Evolutionary conservation across 108 stramenopile genomes (phyloP).

Genomic region (Stephanodiscus minutulus): DNA sequence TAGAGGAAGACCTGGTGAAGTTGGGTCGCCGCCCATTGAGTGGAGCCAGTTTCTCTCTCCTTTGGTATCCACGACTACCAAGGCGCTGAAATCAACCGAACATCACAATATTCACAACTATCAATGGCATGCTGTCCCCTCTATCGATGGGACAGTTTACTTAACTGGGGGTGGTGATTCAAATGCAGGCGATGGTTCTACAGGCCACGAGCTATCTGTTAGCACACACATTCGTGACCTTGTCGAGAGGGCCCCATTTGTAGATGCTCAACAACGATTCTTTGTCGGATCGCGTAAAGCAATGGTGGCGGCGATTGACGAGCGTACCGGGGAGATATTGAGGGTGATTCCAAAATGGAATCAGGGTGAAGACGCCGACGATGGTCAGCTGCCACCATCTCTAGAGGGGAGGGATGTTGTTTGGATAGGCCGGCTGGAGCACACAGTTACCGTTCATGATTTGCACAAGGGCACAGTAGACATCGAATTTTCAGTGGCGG

Average conservation of each 20-base stretch:
- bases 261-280: slow-evolving; percentile 73
- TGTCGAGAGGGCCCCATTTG: slow-evolving; percentile 75
- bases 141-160: slow-evolving; percentile 78
- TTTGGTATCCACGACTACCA: slow-evolving; percentile 75
- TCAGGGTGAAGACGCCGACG: slow-evolving; percentile 9
- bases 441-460: slow-evolving; percentile 76
- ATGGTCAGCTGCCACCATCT: slow-evolving; percentile 35
- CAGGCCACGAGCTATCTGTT: slow-evolving; percentile 52
- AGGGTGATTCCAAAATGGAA: slow-evolving; percentile 62
- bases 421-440: slow-evolving; percentile 88
- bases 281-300: slow-evolving; percentile 70
- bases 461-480: slow-evolving; percentile 66
- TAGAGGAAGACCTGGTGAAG: slow-evolving; percentile 5
- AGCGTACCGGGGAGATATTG: slow-evolving; percentile 74
- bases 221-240: slow-evolving; percentile 70
- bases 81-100: slow-evolving; percentile 32
- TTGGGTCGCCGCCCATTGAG: neutral
- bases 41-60: slow-evolving; percentile 56
- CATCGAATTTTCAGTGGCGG: slow-evolving; percentile 70
- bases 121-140: slow-evolving; percentile 70
- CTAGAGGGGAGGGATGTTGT: slow-evolving; percentile 65
- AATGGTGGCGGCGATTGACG: slow-evolving; percentile 71
- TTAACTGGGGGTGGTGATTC: slow-evolving; percentile 52
- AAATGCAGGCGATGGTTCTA: neutral
- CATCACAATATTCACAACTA: slow-evolving; percentile 25